Conservation (phyloP, 371 early-diverging fungal species). For the Globomyces sp. region DNA sequence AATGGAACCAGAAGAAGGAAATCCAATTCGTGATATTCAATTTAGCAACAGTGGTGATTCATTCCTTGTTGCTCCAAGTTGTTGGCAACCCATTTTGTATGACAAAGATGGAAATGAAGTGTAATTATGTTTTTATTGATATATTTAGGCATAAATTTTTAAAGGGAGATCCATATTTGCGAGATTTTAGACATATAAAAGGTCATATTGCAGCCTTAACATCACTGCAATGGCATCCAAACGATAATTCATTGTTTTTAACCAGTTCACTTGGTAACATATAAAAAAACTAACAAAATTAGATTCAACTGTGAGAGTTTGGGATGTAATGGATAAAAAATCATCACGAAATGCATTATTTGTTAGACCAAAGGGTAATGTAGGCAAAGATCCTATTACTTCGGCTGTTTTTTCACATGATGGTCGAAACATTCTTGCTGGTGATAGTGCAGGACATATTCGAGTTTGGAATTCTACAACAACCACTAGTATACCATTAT, state of each 20-base stretch:
- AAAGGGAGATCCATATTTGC: conserved; percentile 93
- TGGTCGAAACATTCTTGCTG: conserved; percentile 62
- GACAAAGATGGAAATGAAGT: conserved; percentile 74
- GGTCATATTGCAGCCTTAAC: conserved; percentile 89
- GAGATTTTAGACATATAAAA: conserved; percentile 80
- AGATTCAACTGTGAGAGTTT: conserved; percentile 83
- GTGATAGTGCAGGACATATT: conserved; percentile 44
- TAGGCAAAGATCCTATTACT: conserved; percentile 61
- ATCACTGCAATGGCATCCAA: conserved; percentile 79
- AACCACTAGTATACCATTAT: too few relatives aligned
- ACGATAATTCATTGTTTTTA: conserved; percentile 62
- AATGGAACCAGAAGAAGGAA: conserved; percentile 76
- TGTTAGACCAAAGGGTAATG: conserved; percentile 72
- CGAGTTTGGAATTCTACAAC: conserved; percentile 35
- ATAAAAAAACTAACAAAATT: too few relatives aligned
- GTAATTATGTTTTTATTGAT: conserved; percentile 39
- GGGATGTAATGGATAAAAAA: conserved; percentile 82
- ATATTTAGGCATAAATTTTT: conserved; percentile 38
- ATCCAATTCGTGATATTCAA: conserved; percentile 73
- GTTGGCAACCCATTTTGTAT: conserved; percentile 71
- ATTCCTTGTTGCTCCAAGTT: conserved; percentile 76
- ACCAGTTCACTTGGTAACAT: conserved; percentile 60
- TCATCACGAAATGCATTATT: conserved; percentile 50
- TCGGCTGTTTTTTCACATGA: conserved; percentile 65
- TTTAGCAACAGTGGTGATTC: conserved; percentile 76